Evolutionary conservation across 2,329 filamentous ascomycete genomes (phyloP).

Genomic region (Calycina herbarum): DNA sequence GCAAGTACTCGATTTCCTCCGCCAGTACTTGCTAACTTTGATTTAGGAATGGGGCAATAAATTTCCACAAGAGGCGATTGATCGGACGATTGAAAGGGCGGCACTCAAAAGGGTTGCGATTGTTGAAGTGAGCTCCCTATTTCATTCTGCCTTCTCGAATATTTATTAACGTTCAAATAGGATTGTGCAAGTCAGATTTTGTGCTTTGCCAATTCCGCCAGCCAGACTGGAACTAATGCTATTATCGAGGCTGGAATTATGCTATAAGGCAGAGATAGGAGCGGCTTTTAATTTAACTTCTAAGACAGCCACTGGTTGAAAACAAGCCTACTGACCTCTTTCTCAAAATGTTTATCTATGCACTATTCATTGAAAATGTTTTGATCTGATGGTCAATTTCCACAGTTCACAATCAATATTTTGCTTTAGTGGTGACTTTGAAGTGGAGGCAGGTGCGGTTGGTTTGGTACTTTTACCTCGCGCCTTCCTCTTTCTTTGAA

Average conservation of each 20-base stretch:
- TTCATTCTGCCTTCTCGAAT: background rate
- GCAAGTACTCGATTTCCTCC: slow-evolving; percentile 33
- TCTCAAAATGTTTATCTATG: no score
- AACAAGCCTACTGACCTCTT: no score
- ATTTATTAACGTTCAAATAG: slow-evolving; percentile 11
- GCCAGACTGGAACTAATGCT: slow-evolving; percentile 41
- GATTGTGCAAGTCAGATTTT: slow-evolving; percentile 41
- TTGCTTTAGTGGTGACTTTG: no score
- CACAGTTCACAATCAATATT: no score
- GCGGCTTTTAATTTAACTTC: no score
- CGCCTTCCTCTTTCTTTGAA: no score
- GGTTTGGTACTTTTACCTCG: no score
- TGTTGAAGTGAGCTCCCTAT: slow-evolving; percentile 21
- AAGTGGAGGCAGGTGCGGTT: no score
- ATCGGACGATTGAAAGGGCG: slow-evolving; percentile 24
- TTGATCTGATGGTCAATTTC: no score
- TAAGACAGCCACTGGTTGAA: no score
- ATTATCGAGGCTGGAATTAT: slow-evolving; percentile 11
- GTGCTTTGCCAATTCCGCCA: slow-evolving; percentile 52
- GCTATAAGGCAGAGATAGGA: background rate
- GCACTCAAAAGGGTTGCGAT: slow-evolving; percentile 27
- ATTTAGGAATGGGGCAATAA: slow-evolving; percentile 30
- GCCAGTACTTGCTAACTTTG: slow-evolving; percentile 14
- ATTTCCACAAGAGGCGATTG: slow-evolving; percentile 26
- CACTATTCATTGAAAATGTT: no score